Evolutionary conservation across 108 stramenopile species (phyloP), one percentile per base, ranked within the genome.

Genomic region (Nannochloropsis salina): DNA sequence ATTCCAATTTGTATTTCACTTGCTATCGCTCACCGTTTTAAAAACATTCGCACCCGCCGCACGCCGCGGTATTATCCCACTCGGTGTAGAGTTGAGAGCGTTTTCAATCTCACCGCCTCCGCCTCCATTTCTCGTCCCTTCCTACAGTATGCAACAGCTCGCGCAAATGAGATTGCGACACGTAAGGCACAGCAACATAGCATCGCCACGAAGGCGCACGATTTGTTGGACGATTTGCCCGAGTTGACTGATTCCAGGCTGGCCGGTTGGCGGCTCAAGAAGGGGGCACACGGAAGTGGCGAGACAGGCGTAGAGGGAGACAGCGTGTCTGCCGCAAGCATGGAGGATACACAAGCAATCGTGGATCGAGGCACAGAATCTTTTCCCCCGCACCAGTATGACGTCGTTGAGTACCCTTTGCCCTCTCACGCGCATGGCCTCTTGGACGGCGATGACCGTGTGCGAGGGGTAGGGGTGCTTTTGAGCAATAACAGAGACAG

Each of bases 401-500:
- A 74, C 61, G 61, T 74, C 20, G 61, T 74, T 3, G 61, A 74
- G 61, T 74, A 74, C 6, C 61, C 61, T 15, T n/a, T 74, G 20
- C 61, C 61, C 61, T 6, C 61, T 15, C 61, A 74, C 61, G 61
- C 61, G 4, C 61, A 74, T n/a, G 61, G 61, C 61, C 1, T 74
- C 6, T n/a, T 74, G 20, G 61, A 74, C 15, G n/a, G n/a, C 61
- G 61, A 74, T n/a, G 61, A n/a, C 20, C 61, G 61, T 15, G 61
- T 74, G 61, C 61, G 61, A 74, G 61, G 61, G 61, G 61, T 74
- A 74, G 61, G 61, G 8, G 61, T 74, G 61, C 61, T 74, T 6
- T n/a, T 74, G 61, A 74, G 61, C 61, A 74, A 74, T n/a, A 74
- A 74, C 61, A 15, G 61, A n/a, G 61, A 74, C n/a, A 15, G 61